Percentiles rank a stretch among this genome's conserved stretches.
Evolutionary conservation across 148 eudicot genomes (phyloP).

Genomic region (Hydrangea macrophylla): DNA sequence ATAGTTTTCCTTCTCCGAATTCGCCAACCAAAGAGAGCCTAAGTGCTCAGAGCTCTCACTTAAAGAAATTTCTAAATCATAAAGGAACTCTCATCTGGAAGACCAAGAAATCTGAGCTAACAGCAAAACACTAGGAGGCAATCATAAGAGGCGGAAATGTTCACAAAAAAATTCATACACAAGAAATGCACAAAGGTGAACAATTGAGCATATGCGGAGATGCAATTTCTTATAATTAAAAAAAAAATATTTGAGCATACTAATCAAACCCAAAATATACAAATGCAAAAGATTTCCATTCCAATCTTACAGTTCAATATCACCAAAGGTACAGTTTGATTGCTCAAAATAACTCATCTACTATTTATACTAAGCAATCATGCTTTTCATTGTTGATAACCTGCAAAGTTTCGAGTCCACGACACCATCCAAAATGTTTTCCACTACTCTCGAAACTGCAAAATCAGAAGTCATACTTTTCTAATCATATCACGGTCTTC

Average conservation of each 20-base stretch:
- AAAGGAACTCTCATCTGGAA: too few species aligned
- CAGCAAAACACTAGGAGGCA: too few species aligned
- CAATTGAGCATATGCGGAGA: neutral
- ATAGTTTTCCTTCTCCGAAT: too few species aligned
- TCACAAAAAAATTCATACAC: too few species aligned
- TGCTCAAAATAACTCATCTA: neutral
- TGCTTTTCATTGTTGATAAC: neutral
- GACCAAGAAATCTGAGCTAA: too few species aligned
- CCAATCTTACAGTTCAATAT: neutral
- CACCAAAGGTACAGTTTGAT: neutral
- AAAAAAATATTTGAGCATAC: constrained; percentile 4
- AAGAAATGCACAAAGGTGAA: neutral
- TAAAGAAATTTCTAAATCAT: too few species aligned
- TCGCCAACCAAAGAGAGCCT: too few species aligned
- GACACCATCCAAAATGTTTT: neutral
- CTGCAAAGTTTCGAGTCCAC: constrained; percentile 7
- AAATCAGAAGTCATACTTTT: neutral
- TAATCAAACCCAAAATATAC: neutral
- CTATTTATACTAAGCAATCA: neutral
- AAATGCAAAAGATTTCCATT: neutral
- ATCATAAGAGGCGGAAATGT: too few species aligned
- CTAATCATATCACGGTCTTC: constrained; percentile 6
- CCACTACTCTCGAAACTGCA: neutral
- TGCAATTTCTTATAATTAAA: constrained; percentile 1
- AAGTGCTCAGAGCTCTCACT: too few species aligned